These are phyloP conservation scores for Madurella mycetomatis DNA, from an alignment of 2,329 filamentous ascomycete species.

Conservation along the genomic window DNA sequence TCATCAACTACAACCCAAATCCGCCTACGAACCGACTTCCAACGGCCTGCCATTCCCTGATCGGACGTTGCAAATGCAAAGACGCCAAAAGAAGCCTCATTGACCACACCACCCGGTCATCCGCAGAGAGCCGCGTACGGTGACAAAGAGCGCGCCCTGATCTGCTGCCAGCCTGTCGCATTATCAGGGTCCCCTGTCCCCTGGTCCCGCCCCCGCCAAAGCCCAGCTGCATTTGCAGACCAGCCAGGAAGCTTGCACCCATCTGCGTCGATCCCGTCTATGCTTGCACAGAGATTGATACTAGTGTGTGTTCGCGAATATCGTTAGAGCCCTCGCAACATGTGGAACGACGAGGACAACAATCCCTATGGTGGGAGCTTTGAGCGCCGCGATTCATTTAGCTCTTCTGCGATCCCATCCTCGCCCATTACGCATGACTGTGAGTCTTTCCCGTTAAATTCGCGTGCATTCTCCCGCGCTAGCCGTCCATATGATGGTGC, in stretches of 20 bases:
- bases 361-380: slow-evolving; percentile 93
- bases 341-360: slow-evolving; percentile 99
- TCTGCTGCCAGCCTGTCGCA: not conserved
- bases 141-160: not conserved
- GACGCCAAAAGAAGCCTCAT: not conserved
- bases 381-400: slow-evolving; percentile 76
- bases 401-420: slow-evolving; percentile 62
- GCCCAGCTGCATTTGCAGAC: not conserved
- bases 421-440: slow-evolving; percentile 56
- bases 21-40: slow-evolving; percentile 1
- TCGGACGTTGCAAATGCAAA: not conserved
- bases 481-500: slow-evolving; percentile 2
- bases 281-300: slow-evolving; percentile 2
- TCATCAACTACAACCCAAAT: slow-evolving; percentile 5
- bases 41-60: not conserved
- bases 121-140: not conserved
- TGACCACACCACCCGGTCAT: not conserved
- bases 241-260: not conserved
- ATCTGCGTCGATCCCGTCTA: not conserved
- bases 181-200: slow-evolving; percentile 9
- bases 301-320: slow-evolving; percentile 1
- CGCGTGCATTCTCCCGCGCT: not conserved
- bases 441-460: slow-evolving; percentile 38
- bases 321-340: slow-evolving; percentile 34
- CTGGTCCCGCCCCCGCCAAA: not conserved